Conservation (phyloP, 2,329 filamentous ascomycete genomes). For the Didymella exigua region DNA sequence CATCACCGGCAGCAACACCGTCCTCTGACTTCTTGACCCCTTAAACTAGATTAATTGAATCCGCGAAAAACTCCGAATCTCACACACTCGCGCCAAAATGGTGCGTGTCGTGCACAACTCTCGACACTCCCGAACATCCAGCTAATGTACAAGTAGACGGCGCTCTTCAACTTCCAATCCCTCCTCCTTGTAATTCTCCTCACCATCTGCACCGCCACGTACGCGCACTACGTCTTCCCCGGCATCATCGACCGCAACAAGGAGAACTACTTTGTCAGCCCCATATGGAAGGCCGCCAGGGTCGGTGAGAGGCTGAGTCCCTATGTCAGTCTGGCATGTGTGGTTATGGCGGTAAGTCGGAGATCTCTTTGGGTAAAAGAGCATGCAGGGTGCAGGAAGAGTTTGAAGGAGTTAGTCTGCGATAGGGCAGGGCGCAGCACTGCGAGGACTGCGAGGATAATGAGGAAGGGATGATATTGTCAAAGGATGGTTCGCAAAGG, state of each 20-base stretch:
- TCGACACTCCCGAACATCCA: not conserved
- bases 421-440: not conserved
- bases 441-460: not conserved
- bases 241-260: conserved; percentile 91
- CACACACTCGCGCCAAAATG: conserved; percentile 17
- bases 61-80: not conserved
- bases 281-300: conserved; percentile 95
- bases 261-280: conserved; percentile 76
- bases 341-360: conserved; percentile 81
- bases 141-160: conserved; percentile 66
- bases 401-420: not conserved
- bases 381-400: not conserved
- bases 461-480: not conserved
- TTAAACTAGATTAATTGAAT: not conserved
- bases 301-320: conserved; percentile 93
- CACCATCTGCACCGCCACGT: conserved; percentile 93
- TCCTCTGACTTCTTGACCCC: not conserved
- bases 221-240: conserved; percentile 88
- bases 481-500: not conserved
- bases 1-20: not conserved
- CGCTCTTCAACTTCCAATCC: conserved; percentile 98
- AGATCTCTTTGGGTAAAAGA: not conserved
- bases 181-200: conserved; percentile 93
- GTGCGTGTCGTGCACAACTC: conserved; percentile 3
- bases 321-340: conserved; percentile 91